Base-by-base conservation (phyloP, 768 basidiomycete genomes). In the Boletus tomentosulus region DNA sequence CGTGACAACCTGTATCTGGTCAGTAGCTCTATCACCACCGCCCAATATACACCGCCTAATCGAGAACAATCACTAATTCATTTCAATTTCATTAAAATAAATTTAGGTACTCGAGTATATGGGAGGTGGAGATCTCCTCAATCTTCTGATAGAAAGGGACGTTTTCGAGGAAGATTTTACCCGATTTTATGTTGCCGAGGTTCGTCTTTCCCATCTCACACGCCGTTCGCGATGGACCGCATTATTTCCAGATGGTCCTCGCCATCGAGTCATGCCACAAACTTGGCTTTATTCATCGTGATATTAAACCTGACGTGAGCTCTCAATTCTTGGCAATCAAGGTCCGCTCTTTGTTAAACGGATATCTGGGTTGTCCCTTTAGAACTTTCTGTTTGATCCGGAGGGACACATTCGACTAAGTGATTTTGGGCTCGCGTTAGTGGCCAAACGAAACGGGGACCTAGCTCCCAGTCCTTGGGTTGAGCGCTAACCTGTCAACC, bases 331-430 rank as follows among this genome's bases (percentile, higher is more conserved):
- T 65, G 39, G 37, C 60, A 50, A 70, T 70, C 64, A 64, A 66
- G 60, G 66, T 53, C 62, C 64, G 25, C 52, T 65, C 35, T 60
- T 50, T 62, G 57, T 59, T 66, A 62, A 62, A 54, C 49, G 59
- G 33, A 38, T 61, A 53, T 62, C 57, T 60, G 31, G 54, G 59
- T 52, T 57, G 46, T 68, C 55, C 61, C 56, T 42, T 53, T 68
- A 93, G 91, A 98, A 98, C 71, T 98, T 98, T 76, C 78, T 98
- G 50, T 95, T 98, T 74, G 89, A 91, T 71, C 86, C 88, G 51
- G 79, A 90, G 57, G 96, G 95, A 11, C 95, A 98, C 73, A 88
- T 99, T 71, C 87, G 86, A 71, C 83, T 98, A 54, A 91, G 89
- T 66, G 96, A 98, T 72, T 98, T 98, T 69, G 96, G 96, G 37